Percentiles rank a stretch among this genome's conserved stretches.
phyloP scores from a whole-genome alignment of 768 basidiomycete species.

The Leccinum uliginosum region DNA sequence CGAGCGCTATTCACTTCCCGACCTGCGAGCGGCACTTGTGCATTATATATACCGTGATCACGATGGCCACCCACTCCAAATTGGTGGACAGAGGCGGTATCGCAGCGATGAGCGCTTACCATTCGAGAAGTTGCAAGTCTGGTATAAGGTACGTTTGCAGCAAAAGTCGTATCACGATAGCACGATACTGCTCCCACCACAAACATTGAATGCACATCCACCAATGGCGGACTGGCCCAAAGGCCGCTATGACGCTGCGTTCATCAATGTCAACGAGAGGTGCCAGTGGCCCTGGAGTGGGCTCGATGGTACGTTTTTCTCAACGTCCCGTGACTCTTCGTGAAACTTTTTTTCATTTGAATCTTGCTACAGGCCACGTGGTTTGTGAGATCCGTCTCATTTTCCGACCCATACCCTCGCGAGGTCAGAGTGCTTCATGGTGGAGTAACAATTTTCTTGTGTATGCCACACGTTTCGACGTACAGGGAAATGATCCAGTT shows the following conservation, averaged over 20 bases:
- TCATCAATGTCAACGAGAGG: not conserved
- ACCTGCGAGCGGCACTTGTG: not conserved
- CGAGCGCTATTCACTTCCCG: not conserved
- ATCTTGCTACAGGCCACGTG: not conserved
- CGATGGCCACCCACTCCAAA: not conserved
- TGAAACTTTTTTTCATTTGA: not conserved
- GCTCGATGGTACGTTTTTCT: not conserved
- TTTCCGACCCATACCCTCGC: not conserved
- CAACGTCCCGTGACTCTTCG: not conserved
- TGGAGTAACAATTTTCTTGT: not conserved
- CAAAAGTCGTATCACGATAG: not conserved
- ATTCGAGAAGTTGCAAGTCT: not conserved
- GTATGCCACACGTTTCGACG: not conserved
- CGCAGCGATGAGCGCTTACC: not conserved
- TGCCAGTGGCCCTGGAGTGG: not conserved
- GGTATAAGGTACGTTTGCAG: not conserved
- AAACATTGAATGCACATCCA: not conserved
- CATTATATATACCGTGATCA: not conserved
- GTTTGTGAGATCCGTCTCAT: not conserved
- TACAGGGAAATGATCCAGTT: not conserved
- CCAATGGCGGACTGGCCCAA: not conserved
- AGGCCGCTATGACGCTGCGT: not conserved
- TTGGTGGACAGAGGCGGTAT: not conserved
- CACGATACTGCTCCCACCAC: not conserved
- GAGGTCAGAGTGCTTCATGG: too few species aligned